Conservation (phyloP, 768 basidiomycete genomes). For the Tubosaeta sp. region DNA sequence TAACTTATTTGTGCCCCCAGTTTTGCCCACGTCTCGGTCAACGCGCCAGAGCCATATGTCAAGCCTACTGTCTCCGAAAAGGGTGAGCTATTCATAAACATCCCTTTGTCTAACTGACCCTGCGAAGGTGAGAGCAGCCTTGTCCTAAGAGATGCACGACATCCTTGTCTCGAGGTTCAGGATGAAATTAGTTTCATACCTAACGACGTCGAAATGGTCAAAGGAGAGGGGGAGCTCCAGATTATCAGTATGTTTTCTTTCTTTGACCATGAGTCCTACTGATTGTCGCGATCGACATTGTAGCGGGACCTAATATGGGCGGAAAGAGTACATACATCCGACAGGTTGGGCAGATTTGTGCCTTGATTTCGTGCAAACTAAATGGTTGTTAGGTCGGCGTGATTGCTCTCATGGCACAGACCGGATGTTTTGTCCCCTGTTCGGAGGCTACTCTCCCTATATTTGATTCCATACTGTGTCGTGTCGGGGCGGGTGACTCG, state of each 20-base stretch:
- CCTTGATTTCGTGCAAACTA: not conserved
- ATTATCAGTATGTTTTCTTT: constrained; percentile 69
- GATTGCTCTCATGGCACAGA: constrained; percentile 95
- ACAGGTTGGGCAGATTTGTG: constrained; percentile 45
- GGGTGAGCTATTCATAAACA: constrained; percentile 40
- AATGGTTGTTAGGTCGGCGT: constrained; percentile 67
- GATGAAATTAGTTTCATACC: constrained; percentile 89
- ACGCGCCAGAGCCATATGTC: constrained; percentile 83
- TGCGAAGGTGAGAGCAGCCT: constrained; percentile 71
- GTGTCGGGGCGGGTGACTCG: constrained; percentile 97
- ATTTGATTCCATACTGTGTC: constrained; percentile 88
- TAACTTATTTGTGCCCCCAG: constrained; percentile 36
- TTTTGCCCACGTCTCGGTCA: constrained; percentile 87
- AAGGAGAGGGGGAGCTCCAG: constrained; percentile 90
- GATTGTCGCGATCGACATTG: constrained; percentile 2
- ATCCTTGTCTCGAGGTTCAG: constrained; percentile 95
- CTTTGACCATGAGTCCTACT: not conserved
- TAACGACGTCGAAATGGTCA: constrained; percentile 93
- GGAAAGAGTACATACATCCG: constrained; percentile 98
- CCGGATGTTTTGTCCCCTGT: constrained; percentile 94
- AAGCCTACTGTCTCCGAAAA: constrained; percentile 78
- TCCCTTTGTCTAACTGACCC: not conserved
- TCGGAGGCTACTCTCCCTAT: constrained; percentile 81
- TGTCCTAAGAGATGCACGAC: constrained; percentile 79
- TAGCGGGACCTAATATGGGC: constrained; percentile 98